These are phyloP conservation scores for Athelia sp. DNA, from an alignment of 1,284 basidiomycete genomes.

Conservation along the genomic window DNA sequence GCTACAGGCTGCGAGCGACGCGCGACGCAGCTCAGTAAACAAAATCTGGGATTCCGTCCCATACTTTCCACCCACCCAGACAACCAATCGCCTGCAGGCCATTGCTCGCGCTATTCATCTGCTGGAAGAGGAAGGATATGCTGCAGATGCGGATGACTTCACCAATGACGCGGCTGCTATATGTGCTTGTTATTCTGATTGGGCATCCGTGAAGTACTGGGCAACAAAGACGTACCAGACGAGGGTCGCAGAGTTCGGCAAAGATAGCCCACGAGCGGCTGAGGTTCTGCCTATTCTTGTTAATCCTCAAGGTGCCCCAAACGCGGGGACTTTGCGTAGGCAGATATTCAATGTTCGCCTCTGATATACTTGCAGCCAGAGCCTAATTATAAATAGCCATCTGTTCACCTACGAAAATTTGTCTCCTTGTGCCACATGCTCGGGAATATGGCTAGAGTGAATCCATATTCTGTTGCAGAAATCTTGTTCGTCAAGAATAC, in stretches of 20 bases:
- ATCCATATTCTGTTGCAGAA: too few species aligned
- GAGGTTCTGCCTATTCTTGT: neutral
- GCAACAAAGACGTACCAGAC: slow-evolving; percentile 12
- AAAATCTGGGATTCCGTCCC: slow-evolving; percentile 5
- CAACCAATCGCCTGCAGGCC: slow-evolving; percentile 2
- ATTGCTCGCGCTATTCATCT: slow-evolving; percentile 8
- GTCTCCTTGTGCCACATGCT: too few species aligned
- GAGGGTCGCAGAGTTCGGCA: slow-evolving; percentile 15
- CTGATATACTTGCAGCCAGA: too few species aligned
- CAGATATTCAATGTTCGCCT: neutral
- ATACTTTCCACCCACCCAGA: slow-evolving; percentile 1
- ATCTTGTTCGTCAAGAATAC: too few species aligned
- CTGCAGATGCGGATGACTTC: slow-evolving; percentile 15
- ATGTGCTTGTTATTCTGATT: slow-evolving; percentile 15
- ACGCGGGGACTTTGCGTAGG: slow-evolving; percentile 2
- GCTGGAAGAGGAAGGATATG: slow-evolving; percentile 12
- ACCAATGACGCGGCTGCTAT: slow-evolving; percentile 14
- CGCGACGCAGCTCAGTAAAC: slow-evolving; percentile 3
- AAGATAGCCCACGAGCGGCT: slow-evolving; percentile 7
- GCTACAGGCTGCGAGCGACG: slow-evolving; percentile 9
- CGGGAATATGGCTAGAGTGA: too few species aligned
- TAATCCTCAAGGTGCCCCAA: neutral
- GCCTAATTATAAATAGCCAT: too few species aligned
- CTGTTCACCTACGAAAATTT: too few species aligned
- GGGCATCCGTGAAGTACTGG: slow-evolving; percentile 17